phyloP scores from a whole-genome alignment of 2,329 filamentous ascomycete species.

The Sodiomyces alkalinus region DNA sequence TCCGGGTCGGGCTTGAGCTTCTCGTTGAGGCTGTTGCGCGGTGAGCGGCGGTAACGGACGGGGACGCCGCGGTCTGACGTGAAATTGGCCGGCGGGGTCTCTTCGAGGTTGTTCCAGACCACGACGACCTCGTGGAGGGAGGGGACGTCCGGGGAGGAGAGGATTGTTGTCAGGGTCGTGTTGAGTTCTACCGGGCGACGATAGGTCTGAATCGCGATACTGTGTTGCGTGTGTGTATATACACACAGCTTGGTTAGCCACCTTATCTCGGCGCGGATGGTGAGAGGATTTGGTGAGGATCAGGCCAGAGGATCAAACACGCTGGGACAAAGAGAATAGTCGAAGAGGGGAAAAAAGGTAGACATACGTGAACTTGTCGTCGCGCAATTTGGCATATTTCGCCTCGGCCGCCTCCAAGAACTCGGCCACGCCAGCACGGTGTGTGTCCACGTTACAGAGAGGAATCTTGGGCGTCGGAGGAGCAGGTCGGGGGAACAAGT shows the following conservation, averaged over 20 bases:
- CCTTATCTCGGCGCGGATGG: no score
- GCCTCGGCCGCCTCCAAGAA: background rate
- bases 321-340: no score
- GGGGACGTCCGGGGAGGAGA: constrained; percentile 15
- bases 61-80: constrained; percentile 14
- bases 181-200: constrained; percentile 19
- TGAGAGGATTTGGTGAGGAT: no score
- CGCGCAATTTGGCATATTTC: constrained; percentile 9
- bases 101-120: constrained; percentile 21
- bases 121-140: constrained; percentile 22
- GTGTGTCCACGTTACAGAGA: background rate
- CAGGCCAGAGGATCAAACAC: no score
- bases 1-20: constrained; percentile 20
- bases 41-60: constrained; percentile 18
- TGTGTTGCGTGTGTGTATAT: constrained; percentile 5
- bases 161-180: constrained; percentile 13
- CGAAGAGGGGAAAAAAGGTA: background rate
- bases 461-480: background rate
- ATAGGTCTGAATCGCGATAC: constrained; percentile 22
- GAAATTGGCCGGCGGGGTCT: constrained; percentile 13
- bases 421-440: background rate
- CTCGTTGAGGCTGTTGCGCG: constrained; percentile 20
- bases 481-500: background rate
- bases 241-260: background rate
- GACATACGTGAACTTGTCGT: constrained; percentile 14